Base-by-base conservation (phyloP, 805 yeast genomes). In the Yarrowia keelungensis region DNA sequence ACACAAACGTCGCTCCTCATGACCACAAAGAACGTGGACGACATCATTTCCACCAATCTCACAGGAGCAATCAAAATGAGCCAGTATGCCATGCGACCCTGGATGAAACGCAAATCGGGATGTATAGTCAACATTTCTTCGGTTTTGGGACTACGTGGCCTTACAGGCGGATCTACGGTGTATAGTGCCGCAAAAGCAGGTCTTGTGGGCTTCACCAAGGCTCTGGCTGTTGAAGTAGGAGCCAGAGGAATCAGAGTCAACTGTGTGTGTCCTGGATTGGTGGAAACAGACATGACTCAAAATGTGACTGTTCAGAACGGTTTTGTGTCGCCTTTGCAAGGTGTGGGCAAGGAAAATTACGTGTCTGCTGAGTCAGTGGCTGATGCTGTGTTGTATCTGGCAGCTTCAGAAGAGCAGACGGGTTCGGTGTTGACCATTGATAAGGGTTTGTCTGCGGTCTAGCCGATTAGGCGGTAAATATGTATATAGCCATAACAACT, bases 171-270 rank as follows among this genome's bases (percentile, higher is more conserved):
- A 0, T 83, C 92, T 0, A 71, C 86, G 0, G 87, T 87, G 0
- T 91, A 91, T 72, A 79, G 89, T 0, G 90, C 92, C 0, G 80
- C 89, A 67, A 91, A 91, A 74, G 87, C 89, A 0, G 97, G 92
- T 0, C 73, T 91, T 3, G 77, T 84, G 59, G 89, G 89, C 3
- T 86, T 91, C 72, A 84, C 92, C 0, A 77, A 80, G 54, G 76
- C 88, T 0, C 75, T 90, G 42, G 89, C 93, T 0, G 72, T 76
- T 0, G 97, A 91, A 72, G 74, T 89, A 70, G 83, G 82, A 14
- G 77, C 85, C 0, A 76, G 78, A 43, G 80, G 81, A 10, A 81
- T 91, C 2, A 76, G 91, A 46, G 88, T 88, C 51, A 90, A 90
- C 75, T 80, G 89, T 1, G 76, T 92, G 0, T 76, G 87, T 19